Evolutionary conservation across 1,284 basidiomycete genomes (phyloP).

Genomic region (Leccinum fuscescens): DNA sequence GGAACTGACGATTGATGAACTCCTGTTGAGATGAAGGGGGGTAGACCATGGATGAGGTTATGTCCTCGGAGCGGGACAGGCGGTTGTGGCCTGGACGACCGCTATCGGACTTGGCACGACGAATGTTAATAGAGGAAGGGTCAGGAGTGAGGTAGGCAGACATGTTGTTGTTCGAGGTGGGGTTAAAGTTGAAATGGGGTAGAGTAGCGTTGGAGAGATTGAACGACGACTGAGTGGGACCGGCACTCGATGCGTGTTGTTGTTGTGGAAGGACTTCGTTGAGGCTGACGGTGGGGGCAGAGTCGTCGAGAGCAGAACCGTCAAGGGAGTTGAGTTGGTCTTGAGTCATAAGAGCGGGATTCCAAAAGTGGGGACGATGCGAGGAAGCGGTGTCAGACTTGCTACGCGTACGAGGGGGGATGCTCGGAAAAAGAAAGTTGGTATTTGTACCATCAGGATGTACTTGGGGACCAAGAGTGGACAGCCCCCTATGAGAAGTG

Average conservation of each 20-base stretch:
- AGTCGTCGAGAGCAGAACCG: slow-evolving; percentile 34
- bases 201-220: slow-evolving; percentile 24
- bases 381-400: slow-evolving; percentile 60
- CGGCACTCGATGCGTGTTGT: slow-evolving; percentile 27
- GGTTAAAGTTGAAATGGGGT: slow-evolving; percentile 31
- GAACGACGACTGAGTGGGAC: slow-evolving; percentile 26
- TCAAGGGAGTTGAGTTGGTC: slow-evolving; percentile 34
- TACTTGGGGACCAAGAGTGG: slow-evolving; percentile 31
- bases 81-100: slow-evolving; percentile 43
- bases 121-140: slow-evolving; percentile 31
- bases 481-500: slow-evolving; percentile 36
- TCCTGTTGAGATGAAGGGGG: slow-evolving; percentile 44
- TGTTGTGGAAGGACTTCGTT: slow-evolving; percentile 43
- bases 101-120: slow-evolving; percentile 54
- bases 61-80: slow-evolving; percentile 53
- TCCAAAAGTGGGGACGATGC: slow-evolving; percentile 52
- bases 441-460: slow-evolving; percentile 37
- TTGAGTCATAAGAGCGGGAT: slow-evolving; percentile 34
- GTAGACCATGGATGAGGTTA: slow-evolving; percentile 35
- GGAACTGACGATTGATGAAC: slow-evolving; percentile 46
- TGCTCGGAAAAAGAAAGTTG: slow-evolving; percentile 34
- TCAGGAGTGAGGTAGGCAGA: slow-evolving; percentile 49
- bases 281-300: slow-evolving; percentile 45
- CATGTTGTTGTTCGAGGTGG: slow-evolving; percentile 15
- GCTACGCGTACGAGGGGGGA: slow-evolving; percentile 47